Conservation (phyloP, 2,329 filamentous ascomycete species). For the Akanthomyces uredinophilus region DNA sequence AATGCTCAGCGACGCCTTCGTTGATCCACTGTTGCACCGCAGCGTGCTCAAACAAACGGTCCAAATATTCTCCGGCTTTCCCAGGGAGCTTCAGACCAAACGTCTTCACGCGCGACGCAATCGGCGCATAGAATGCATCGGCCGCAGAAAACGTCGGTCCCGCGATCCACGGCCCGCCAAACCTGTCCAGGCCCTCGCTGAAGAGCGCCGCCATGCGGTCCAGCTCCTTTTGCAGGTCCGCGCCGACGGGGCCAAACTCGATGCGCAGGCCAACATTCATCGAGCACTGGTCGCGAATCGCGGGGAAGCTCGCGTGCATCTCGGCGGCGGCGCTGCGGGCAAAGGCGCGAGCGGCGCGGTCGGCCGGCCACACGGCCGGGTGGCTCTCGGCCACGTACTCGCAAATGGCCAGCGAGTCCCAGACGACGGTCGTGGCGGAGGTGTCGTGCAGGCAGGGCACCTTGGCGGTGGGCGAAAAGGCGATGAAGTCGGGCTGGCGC, state of each 20-base stretch:
- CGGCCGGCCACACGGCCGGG: slow-evolving; percentile 38
- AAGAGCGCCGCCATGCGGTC: slow-evolving; percentile 33
- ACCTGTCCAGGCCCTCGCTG: slow-evolving; percentile 31
- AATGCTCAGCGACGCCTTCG: slow-evolving; percentile 33
- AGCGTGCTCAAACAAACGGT: slow-evolving; percentile 29
- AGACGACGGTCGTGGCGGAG: slow-evolving; percentile 29
- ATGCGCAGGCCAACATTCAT: slow-evolving; percentile 39
- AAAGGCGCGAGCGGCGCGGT: slow-evolving; percentile 35
- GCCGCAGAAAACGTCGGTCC: slow-evolving; percentile 33
- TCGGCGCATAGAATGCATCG: slow-evolving; percentile 39
- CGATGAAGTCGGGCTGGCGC: slow-evolving; percentile 30
- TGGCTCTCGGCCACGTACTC: slow-evolving; percentile 42
- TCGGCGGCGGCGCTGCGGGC: slow-evolving; percentile 40
- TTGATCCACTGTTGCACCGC: slow-evolving; percentile 35
- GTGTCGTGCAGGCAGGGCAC: slow-evolving; percentile 37
- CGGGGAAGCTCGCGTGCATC: slow-evolving; percentile 42
- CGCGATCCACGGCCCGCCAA: slow-evolving; percentile 38
- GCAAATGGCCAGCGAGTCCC: slow-evolving; percentile 45
- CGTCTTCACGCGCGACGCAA: slow-evolving; percentile 35
- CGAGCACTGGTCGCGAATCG: slow-evolving; percentile 36
- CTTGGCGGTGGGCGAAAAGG: slow-evolving; percentile 37
- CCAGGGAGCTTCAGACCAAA: slow-evolving; percentile 30
- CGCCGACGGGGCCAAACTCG: slow-evolving; percentile 25
- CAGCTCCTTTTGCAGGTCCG: slow-evolving; percentile 31
- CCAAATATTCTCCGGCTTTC: slow-evolving; percentile 28